Percentiles rank a stretch among this genome's conserved stretches.
Conservation (phyloP, 2,329 filamentous ascomycete species). For the Colletotrichum agaves region DNA sequence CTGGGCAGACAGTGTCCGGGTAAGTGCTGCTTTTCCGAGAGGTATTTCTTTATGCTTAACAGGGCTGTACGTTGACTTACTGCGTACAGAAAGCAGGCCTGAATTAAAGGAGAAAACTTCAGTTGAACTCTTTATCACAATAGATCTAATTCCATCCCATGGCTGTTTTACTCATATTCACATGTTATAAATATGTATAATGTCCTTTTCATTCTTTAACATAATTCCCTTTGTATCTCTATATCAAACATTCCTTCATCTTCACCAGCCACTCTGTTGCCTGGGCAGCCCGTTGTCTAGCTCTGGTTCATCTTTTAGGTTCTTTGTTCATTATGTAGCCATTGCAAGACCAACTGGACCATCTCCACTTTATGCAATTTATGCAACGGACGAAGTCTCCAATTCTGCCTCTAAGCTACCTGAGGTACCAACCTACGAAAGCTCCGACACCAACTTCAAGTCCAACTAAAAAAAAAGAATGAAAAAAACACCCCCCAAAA, state of each 20-base stretch:
- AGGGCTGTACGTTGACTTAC: not conserved
- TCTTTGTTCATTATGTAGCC: not conserved
- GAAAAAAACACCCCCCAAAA: too few relatives aligned
- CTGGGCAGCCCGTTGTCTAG: not conserved
- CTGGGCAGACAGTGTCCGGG: not conserved
- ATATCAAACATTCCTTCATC: too few relatives aligned
- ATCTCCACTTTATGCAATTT: not conserved
- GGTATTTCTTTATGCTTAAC: conserved; percentile 7
- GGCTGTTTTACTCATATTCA: not conserved
- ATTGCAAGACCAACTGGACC: not conserved
- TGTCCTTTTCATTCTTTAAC: too few relatives aligned
- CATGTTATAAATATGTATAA: too few relatives aligned
- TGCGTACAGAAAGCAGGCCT: too few relatives aligned
- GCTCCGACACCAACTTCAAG: not conserved
- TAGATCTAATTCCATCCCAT: not conserved
- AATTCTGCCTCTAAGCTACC: not conserved
- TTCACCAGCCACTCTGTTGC: not conserved
- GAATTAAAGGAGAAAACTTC: not conserved
- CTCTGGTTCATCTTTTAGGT: not conserved
- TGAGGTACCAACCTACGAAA: not conserved
- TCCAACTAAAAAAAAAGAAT: not conserved
- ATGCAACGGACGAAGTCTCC: not conserved
- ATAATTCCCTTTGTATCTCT: too few relatives aligned
- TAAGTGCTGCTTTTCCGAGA: conserved; percentile 11
- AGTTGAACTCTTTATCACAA: not conserved